Base-by-base conservation (phyloP, 805 yeast genomes). In the Wickerhamiella lipophila region DNA sequence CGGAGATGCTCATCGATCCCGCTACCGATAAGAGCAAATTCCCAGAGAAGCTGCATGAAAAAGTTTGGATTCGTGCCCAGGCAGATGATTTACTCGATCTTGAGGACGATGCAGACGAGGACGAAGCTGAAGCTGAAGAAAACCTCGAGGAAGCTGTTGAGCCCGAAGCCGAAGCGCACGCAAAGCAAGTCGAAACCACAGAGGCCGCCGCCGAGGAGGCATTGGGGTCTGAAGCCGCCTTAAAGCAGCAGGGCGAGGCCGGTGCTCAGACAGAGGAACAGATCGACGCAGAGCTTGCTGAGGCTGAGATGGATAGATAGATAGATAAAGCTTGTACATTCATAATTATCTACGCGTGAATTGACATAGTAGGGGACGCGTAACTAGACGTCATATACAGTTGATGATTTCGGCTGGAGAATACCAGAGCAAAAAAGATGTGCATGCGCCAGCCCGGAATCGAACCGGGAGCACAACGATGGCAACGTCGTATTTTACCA, bases 1-100 rank as follows among this genome's bases (percentile, higher is more conserved):
- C 88, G 48, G 78, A 75, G 9, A 74, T 89, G 64, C 68, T 88
- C 49, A 59, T 68, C 44, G 63, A 67, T 19, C 77, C 78, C 3
- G 61, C 55, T 19, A 65, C 58, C 12, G 65, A 64, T 39, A 51
- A 59, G 12, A 64, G 56, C 9, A 55, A 57, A 19, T 68, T 69
- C 54, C 72, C 75, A 3, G 43, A 46, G 15, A 53, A 55, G 27
- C 52, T 56, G 15, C 63, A 60, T 18, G 56, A 56, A 43, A 53
- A 53, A 40, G 46, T 54, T 4, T 53, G 49, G 25, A 47, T 53
- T 16, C 51, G 51, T 22, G 32, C 51, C 12, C 51, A 49, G 32
- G 44, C 41, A 1, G 62, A 56, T 6, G 66, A 71, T 42, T 59
- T 72, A 49, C 68, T 70, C 38, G 75, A 70, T 44, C 60, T 73